A percentile compares a stretch with the other conserved stretches of the same genome.
phyloP scores from a whole-genome alignment of 257 asterid species.

The Lycium barbarum region DNA sequence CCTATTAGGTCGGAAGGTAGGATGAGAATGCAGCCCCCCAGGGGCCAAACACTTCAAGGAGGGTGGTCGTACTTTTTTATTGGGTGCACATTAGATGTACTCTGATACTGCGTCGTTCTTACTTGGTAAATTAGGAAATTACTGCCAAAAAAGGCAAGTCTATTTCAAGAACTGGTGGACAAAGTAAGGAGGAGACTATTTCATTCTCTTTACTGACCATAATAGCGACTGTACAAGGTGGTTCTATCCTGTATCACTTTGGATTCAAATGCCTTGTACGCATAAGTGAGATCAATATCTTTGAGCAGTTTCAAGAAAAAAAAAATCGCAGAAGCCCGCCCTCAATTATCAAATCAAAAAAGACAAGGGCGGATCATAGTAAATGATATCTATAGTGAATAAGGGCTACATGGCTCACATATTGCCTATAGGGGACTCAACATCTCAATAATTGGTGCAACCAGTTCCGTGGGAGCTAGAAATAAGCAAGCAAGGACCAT shows the following conservation, averaged over 20 bases:
- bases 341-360: background rate
- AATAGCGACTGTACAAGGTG: background rate
- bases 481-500: background rate
- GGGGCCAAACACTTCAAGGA: background rate
- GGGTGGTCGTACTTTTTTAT: background rate
- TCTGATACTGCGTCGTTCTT: background rate
- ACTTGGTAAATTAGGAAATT: background rate
- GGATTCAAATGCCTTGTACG: background rate
- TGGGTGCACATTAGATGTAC: background rate
- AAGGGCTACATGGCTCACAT: background rate
- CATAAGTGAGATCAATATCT: background rate
- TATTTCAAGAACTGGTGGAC: background rate
- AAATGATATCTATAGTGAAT: background rate
- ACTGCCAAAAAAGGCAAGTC: background rate
- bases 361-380: background rate
- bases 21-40: background rate
- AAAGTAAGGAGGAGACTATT: background rate
- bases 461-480: constrained; percentile 7
- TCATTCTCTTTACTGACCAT: background rate
- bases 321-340: background rate
- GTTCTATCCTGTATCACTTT: background rate
- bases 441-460: background rate
- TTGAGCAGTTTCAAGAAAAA: background rate
- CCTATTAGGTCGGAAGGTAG: background rate
- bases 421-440: background rate